Base-by-base conservation (phyloP, 768 basidiomycete genomes). In the Mycena haematopus region DNA sequence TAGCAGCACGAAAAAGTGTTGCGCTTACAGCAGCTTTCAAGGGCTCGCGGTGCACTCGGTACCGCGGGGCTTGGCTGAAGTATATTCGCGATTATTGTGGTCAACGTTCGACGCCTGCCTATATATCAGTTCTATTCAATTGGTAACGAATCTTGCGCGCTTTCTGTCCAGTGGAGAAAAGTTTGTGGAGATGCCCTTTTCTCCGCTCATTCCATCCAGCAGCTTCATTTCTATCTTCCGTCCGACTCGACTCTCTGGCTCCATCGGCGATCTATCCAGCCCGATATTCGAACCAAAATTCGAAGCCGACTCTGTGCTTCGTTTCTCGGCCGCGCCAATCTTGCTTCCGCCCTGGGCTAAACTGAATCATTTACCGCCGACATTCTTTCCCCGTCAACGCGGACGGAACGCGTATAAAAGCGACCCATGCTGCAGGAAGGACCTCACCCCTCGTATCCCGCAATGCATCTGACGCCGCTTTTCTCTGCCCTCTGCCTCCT, bases 391-490 rank as follows among this genome's bases (percentile, higher is more conserved):
- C 19, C 24, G 33, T 53, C 38, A 40, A 10, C 21, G 3, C 13
- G 25, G 6, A 21, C 14, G n/a, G 5, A 52, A 58, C 36, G 24
- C 40, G 51, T 55, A 62, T 56, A 65, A 59, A 56, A 38, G 36
- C 22, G 21, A 21, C 47, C 24, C 17, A 38, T 9, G 3, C 2
- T 31, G 17, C 40, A 21, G 14, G n/a, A 31, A 42, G 15, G 9
- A 27, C 15, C 9, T 38, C 13, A 11, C n/a, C 38, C 24, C 2
- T 53, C 35, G 21, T 22, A 49, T 27, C 36, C 29, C 27, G 31
- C 58, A 27, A 66, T 67, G 65, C 65, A 50, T 44, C 31, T 63
- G 31, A 50, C 4, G 29, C 36, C 52, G 17, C 50, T 63, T 29
- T 1, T 59, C 58, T 36, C 62, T 22, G 49, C 57, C 15, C n/a